Conservation (phyloP, 768 basidiomycete species). For the Amyloporia xantha region DNA sequence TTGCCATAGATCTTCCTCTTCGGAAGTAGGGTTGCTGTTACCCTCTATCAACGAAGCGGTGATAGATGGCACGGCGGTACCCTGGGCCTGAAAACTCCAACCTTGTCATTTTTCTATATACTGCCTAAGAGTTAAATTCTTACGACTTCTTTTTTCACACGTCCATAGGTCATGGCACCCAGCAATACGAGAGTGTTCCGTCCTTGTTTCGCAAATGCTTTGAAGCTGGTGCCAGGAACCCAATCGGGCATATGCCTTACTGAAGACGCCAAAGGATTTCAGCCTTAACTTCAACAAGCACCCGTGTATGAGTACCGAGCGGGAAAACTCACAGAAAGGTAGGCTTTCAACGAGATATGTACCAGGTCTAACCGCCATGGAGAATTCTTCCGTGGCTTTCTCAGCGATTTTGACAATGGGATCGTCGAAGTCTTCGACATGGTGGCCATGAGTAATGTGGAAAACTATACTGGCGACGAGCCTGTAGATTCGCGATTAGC, state of each 20-base stretch:
- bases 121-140: neutral
- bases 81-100: neutral
- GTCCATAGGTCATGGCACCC: neutral
- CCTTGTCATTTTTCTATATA: neutral
- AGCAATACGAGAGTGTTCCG: neutral
- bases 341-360: slow-evolving; percentile 25
- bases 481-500: neutral
- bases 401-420: slow-evolving; percentile 19
- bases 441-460: slow-evolving; percentile 24
- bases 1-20: neutral
- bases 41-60: neutral
- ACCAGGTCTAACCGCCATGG: slow-evolving; percentile 16
- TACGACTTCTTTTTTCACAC: neutral
- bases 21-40: neutral
- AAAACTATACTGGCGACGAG: slow-evolving; percentile 1
- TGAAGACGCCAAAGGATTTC: neutral
- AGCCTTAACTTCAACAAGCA: neutral
- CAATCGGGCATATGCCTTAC: slow-evolving; percentile 13
- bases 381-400: slow-evolving; percentile 21
- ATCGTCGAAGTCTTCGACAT: slow-evolving; percentile 20
- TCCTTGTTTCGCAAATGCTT: slow-evolving; percentile 1
- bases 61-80: neutral
- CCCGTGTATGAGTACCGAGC: neutral
- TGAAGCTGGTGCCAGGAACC: slow-evolving; percentile 14
- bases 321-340: slow-evolving; percentile 19